These are phyloP conservation scores for Arthroderma uncinatum DNA, from an alignment of 2,329 filamentous ascomycete species.

Conservation along the genomic window DNA sequence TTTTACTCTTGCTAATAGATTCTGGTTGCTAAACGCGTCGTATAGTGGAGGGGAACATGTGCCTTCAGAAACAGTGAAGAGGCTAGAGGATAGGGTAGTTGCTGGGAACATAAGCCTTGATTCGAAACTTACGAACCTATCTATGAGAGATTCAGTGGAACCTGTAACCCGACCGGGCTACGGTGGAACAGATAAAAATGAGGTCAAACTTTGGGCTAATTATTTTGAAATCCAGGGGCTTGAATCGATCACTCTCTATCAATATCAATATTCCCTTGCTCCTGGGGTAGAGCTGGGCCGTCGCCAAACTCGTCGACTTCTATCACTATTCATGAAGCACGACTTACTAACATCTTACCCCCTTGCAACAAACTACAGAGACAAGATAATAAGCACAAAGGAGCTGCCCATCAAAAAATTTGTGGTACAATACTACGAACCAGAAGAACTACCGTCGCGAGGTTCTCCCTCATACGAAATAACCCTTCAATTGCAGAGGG, in stretches of 20 bases:
- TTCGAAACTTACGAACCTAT: constrained; percentile 16
- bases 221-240: constrained; percentile 28
- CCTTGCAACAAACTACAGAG: constrained; percentile 32
- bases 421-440: constrained; percentile 17
- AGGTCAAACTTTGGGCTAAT: constrained; percentile 28
- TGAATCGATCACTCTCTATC: constrained; percentile 24
- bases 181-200: constrained; percentile 21
- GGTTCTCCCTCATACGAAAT: constrained; percentile 14
- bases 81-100: constrained; percentile 9
- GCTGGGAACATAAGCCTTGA: constrained; percentile 2
- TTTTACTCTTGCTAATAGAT: neutral
- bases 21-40: neutral
- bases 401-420: constrained; percentile 25
- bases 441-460: constrained; percentile 23
- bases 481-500: neutral
- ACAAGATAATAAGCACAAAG: constrained; percentile 27
- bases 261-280: constrained; percentile 30
- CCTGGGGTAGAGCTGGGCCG: constrained; percentile 23
- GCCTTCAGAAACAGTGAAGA: neutral
- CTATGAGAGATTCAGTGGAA: neutral
- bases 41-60: constrained; percentile 1
- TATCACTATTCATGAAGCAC: constrained; percentile 37
- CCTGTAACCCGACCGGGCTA: constrained; percentile 26
- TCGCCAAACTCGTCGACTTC: constrained; percentile 37
- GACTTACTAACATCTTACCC: constrained; percentile 16